Percentiles rank a stretch among this genome's conserved stretches.
Conservation (phyloP, 106 monocot species). For the Acorus calamus region DNA sequence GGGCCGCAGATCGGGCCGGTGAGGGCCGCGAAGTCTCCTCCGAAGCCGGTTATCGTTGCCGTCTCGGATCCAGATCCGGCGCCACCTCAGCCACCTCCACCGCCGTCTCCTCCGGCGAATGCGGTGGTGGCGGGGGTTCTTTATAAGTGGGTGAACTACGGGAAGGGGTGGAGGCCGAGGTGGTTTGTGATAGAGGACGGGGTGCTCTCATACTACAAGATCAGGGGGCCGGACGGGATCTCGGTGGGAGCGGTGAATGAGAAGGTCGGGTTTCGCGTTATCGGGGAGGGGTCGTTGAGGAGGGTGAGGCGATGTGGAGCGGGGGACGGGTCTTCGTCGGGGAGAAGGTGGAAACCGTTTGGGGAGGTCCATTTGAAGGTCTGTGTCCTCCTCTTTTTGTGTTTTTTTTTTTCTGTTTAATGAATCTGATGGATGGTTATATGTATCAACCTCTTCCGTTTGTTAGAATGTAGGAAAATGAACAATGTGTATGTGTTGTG, state of each 20-base stretch:
- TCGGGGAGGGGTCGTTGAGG: slow-evolving; percentile 66
- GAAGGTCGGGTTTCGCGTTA: slow-evolving; percentile 36
- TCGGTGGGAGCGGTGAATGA: slow-evolving; percentile 29
- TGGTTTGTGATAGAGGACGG: slow-evolving; percentile 91
- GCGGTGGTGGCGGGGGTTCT: slow-evolving; percentile 57
- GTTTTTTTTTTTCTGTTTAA: no score
- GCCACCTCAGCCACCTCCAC: slow-evolving; percentile 1
- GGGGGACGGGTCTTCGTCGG: neutral
- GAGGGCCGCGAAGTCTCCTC: no score
- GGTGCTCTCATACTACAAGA: slow-evolving; percentile 87
- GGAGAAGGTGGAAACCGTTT: slow-evolving; percentile 68
- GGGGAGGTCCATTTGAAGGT: slow-evolving; percentile 98
- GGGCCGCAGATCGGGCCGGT: no score
- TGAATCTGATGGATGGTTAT: no score
- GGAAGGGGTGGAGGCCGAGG: slow-evolving; percentile 89
- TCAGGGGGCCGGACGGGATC: slow-evolving; percentile 71
- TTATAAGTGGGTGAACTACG: slow-evolving; percentile 97
- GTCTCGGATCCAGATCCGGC: neutral
- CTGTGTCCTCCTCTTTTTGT: slow-evolving; percentile 2
- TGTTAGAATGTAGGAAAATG: no score
- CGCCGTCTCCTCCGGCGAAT: slow-evolving; percentile 5
- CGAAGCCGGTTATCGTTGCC: no score
- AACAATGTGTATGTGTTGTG: no score
- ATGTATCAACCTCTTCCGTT: no score
- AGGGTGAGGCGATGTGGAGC: slow-evolving; percentile 18